phyloP scores from a whole-genome alignment of 129 eudicot genomes.

The Escallonia rubra region DNA sequence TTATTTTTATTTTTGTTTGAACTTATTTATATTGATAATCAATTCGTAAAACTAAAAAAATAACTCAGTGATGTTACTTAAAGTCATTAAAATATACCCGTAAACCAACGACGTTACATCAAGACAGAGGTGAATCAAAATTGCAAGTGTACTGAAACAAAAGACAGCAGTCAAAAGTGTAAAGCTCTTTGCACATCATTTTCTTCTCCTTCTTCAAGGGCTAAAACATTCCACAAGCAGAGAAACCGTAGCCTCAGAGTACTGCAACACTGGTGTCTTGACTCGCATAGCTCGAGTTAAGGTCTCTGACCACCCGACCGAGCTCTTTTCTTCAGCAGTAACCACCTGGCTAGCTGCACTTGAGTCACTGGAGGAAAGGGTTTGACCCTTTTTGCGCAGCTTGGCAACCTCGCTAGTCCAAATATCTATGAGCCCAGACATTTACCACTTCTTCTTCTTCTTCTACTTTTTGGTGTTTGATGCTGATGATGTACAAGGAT shows the following conservation, averaged over 20 bases:
- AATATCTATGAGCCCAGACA: constrained; percentile 36
- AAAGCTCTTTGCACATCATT: too few relatives aligned
- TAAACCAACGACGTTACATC: too few relatives aligned
- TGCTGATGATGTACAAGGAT: too few relatives aligned
- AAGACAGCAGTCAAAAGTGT: too few relatives aligned
- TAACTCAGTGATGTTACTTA: too few relatives aligned
- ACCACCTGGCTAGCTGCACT: constrained; percentile 10
- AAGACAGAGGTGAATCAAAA: too few relatives aligned
- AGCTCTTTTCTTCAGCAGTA: background rate
- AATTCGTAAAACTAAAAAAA: too few relatives aligned
- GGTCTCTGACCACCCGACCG: constrained; percentile 1
- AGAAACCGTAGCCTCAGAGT: constrained; percentile 30
- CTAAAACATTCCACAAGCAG: constrained; percentile 25
- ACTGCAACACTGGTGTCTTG: background rate
- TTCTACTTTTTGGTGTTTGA: too few relatives aligned
- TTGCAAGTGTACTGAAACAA: too few relatives aligned
- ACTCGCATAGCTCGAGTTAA: constrained; percentile 1
- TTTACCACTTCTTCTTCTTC: background rate
- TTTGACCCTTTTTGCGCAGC: constrained; percentile 19
- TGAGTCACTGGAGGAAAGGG: constrained; percentile 4
- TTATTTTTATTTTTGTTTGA: too few relatives aligned
- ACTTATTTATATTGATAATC: too few relatives aligned
- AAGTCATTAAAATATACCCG: too few relatives aligned
- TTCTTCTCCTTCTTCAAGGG: constrained; percentile 9
- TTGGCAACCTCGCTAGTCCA: constrained; percentile 34